Evolutionary conservation across 2,329 filamentous ascomycete genomes (phyloP).

Genomic region (Aspergillus transmontanensis): DNA sequence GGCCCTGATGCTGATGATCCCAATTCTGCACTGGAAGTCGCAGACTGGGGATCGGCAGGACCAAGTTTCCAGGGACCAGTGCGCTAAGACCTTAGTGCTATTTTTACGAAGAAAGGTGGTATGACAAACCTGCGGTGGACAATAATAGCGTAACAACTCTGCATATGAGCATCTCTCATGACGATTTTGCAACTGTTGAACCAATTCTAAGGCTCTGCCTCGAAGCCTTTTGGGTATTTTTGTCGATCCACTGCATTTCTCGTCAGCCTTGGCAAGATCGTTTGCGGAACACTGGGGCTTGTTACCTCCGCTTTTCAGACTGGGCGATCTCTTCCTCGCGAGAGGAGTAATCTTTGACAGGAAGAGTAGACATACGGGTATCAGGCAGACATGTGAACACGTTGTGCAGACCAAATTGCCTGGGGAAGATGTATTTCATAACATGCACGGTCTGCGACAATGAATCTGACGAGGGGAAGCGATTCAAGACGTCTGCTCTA

Average conservation of each 20-base stretch:
- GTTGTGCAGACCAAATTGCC: slow-evolving; percentile 88
- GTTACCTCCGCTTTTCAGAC: slow-evolving; percentile 19
- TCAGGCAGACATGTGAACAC: slow-evolving; percentile 78
- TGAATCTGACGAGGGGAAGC: slow-evolving; percentile 53
- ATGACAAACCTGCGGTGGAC: slow-evolving; percentile 57
- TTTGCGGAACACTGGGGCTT: background rate
- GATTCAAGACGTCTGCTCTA: slow-evolving; percentile 74
- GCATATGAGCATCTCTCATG: slow-evolving; percentile 78
- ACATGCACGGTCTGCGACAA: slow-evolving; percentile 65
- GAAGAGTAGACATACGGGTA: slow-evolving; percentile 66
- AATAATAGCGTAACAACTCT: slow-evolving; percentile 79
- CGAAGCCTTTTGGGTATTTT: slow-evolving; percentile 58
- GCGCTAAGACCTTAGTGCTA: slow-evolving; percentile 23
- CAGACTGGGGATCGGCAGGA: slow-evolving; percentile 12
- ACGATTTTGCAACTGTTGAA: slow-evolving; percentile 68
- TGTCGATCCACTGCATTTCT: background rate
- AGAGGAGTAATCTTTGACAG: slow-evolving; percentile 80
- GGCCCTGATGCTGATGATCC: slow-evolving; percentile 19
- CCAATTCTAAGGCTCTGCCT: slow-evolving; percentile 61
- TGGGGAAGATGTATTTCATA: slow-evolving; percentile 91
- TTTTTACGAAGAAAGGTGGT: slow-evolving; percentile 4
- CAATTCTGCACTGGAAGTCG: background rate
- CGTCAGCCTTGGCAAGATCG: slow-evolving; percentile 11
- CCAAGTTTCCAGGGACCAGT: slow-evolving; percentile 28
- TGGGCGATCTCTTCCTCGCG: slow-evolving; percentile 76